Percentiles rank a stretch among this genome's conserved stretches.
phyloP scores from a whole-genome alignment of 768 basidiomycete genomes.

The Pisolithus orientalis region DNA sequence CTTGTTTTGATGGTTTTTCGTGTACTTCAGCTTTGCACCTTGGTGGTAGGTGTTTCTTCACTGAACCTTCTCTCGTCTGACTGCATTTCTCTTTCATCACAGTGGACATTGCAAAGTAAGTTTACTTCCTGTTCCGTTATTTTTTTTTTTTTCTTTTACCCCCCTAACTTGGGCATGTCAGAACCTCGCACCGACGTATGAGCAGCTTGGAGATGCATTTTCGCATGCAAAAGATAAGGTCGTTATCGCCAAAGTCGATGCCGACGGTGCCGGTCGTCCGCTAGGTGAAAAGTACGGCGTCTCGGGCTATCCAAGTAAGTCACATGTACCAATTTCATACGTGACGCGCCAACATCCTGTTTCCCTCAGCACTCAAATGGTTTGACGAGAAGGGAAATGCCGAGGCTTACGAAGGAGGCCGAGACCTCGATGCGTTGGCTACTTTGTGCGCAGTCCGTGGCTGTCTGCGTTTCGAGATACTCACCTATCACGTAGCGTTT shows the following conservation, averaged over 20 bases:
- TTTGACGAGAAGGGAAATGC: slow-evolving; percentile 65
- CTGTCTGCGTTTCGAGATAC: neutral
- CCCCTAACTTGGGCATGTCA: slow-evolving; percentile 21
- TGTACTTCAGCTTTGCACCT: slow-evolving; percentile 61
- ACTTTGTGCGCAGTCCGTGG: slow-evolving; percentile 51
- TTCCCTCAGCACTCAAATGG: slow-evolving; percentile 76
- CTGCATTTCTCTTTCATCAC: slow-evolving; percentile 3
- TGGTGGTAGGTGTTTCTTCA: slow-evolving; percentile 61
- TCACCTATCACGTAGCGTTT: slow-evolving; percentile 43
- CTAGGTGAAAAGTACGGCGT: slow-evolving; percentile 76
- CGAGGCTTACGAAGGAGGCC: slow-evolving; percentile 67
- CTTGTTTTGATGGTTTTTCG: neutral
- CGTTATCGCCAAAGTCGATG: slow-evolving; percentile 86
- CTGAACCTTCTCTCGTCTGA: neutral
- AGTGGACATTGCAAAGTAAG: slow-evolving; percentile 85
- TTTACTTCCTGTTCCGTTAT: neutral
- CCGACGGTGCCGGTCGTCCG: slow-evolving; percentile 78
- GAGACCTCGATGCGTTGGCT: slow-evolving; percentile 74
- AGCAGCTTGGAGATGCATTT: slow-evolving; percentile 87
- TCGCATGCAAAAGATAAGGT: slow-evolving; percentile 74
- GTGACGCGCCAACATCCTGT: neutral
- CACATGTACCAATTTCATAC: neutral
- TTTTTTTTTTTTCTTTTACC: neutral
- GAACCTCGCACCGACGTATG: slow-evolving; percentile 86
- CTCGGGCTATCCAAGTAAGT: slow-evolving; percentile 80